phyloP scores from a whole-genome alignment of 1,139 yeast genomes.

The Sugiyamaella japonica region DNA sequence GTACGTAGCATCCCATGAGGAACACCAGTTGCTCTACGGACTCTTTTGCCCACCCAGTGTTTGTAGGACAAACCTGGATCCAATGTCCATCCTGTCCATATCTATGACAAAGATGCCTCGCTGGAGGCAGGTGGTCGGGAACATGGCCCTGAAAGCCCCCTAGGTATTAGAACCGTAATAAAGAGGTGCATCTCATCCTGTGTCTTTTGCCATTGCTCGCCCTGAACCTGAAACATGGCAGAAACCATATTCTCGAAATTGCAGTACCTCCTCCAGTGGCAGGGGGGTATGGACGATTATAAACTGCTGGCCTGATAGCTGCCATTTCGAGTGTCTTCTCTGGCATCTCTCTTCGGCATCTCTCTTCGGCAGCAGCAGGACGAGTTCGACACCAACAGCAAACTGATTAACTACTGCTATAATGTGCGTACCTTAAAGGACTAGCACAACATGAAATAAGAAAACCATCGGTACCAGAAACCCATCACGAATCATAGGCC shows the following conservation, averaged over 20 bases:
- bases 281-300: slow-evolving; percentile 30
- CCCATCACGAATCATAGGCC: slow-evolving; percentile 56
- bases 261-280: slow-evolving; percentile 29
- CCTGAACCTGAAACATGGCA: slow-evolving; percentile 91
- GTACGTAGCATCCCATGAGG: slow-evolving; percentile 91
- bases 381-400: slow-evolving; percentile 57
- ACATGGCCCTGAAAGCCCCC: slow-evolving; percentile 37
- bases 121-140: slow-evolving; percentile 81
- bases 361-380: slow-evolving; percentile 38
- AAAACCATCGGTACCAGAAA: slow-evolving; percentile 48
- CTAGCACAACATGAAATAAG: slow-evolving; percentile 51
- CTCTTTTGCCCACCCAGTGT: slow-evolving; percentile 87
- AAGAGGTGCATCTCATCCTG: slow-evolving; percentile 71
- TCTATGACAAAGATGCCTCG: slow-evolving; percentile 92
- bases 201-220: slow-evolving; percentile 91
- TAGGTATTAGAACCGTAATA: slow-evolving; percentile 31
- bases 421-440: slow-evolving; percentile 85
- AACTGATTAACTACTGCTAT: slow-evolving; percentile 59
- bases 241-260: slow-evolving; percentile 63
- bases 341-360: too few species aligned
- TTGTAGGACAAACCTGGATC: slow-evolving; percentile 95
- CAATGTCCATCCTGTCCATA: slow-evolving; percentile 97
- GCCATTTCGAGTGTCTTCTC: slow-evolving; percentile 27
- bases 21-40: slow-evolving; percentile 94
- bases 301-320: slow-evolving; percentile 23